Percentiles rank a stretch among this genome's conserved stretches.
These are phyloP conservation scores for Colletotrichum cereale DNA, from an alignment of 2,329 filamentous ascomycete genomes.

Conservation along the genomic window DNA sequence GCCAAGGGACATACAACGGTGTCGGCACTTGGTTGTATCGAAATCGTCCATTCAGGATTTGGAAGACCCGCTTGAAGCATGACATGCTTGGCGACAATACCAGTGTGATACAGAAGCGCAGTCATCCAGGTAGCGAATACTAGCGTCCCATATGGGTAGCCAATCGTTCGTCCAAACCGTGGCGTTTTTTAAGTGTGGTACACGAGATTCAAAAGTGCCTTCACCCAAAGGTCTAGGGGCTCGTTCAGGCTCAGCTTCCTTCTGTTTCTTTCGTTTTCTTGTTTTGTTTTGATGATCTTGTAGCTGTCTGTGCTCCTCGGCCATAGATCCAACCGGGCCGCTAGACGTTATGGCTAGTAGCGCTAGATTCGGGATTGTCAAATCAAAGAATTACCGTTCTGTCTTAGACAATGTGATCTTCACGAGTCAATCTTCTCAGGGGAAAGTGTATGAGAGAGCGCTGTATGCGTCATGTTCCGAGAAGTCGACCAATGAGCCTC, in stretches of 20 bases:
- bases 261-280: background rate
- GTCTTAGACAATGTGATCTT: conserved; percentile 10
- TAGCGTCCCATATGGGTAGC: background rate
- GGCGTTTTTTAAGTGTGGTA: background rate
- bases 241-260: conserved; percentile 1
- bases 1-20: background rate
- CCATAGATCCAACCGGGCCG: background rate
- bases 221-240: background rate
- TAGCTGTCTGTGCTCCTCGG: conserved; percentile 11
- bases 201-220: background rate
- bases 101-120: background rate
- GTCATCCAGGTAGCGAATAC: conserved; percentile 7
- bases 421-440: conserved; percentile 5
- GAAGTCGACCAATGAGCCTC: background rate
- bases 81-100: conserved; percentile 24
- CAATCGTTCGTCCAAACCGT: background rate
- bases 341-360: conserved; percentile 13
- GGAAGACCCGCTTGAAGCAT: conserved; percentile 5
- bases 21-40: conserved; percentile 7
- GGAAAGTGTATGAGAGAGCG: background rate
- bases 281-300: conserved; percentile 10
- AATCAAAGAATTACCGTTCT: conserved; percentile 8
- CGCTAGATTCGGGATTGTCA: conserved; percentile 9
- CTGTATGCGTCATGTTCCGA: background rate
- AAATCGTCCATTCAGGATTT: conserved; percentile 15